Percentiles rank a stretch among this genome's conserved stretches.
Conservation (phyloP, 1,284 basidiomycete species). For the Stereum hirsutum region DNA sequence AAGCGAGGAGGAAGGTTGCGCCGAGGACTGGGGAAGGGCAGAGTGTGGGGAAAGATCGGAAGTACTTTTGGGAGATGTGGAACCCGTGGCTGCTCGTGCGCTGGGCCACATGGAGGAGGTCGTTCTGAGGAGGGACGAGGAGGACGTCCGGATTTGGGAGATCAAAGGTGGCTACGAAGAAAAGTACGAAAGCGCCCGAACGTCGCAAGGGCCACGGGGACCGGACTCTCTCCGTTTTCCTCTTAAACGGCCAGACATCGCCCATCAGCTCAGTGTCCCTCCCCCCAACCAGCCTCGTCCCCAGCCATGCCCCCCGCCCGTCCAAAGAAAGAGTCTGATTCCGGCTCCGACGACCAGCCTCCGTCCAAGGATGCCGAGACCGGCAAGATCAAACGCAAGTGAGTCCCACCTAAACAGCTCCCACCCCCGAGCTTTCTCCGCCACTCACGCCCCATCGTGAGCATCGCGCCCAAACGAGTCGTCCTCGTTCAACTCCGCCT, state of each 20-base stretch:
- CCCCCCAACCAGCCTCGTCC: slow-evolving; percentile 17
- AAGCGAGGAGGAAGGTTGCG: no score
- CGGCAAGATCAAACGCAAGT: slow-evolving; percentile 68
- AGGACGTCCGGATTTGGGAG: slow-evolving; percentile 14
- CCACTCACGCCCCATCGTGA: slow-evolving; percentile 4
- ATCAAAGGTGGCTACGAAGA: slow-evolving; percentile 11
- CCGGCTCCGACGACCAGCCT: slow-evolving; percentile 48
- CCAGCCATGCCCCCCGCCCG: slow-evolving; percentile 53
- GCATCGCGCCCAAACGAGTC: neutral
- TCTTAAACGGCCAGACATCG: slow-evolving; percentile 9
- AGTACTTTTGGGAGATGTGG: slow-evolving; percentile 22
- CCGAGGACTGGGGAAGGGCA: no score
- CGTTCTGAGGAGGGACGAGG: neutral
- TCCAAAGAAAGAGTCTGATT: slow-evolving; percentile 53
- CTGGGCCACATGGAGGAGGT: neutral
- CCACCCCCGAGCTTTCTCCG: slow-evolving; percentile 19
- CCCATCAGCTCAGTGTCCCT: slow-evolving; percentile 9
- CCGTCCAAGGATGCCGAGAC: slow-evolving; percentile 50
- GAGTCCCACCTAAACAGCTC: no score
- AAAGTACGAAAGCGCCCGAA: slow-evolving; percentile 7
- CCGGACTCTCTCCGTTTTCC: slow-evolving; percentile 10
- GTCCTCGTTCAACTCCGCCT: neutral
- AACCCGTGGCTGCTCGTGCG: slow-evolving; percentile 20
- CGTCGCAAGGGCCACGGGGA: slow-evolving; percentile 9
- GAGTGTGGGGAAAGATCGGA: no score